Evolutionary conservation across 495 filamentous ascomycete genomes (phyloP), one percentile per base, ranked within the genome.

Genomic region (Diplogelasinospora grovesii): DNA sequence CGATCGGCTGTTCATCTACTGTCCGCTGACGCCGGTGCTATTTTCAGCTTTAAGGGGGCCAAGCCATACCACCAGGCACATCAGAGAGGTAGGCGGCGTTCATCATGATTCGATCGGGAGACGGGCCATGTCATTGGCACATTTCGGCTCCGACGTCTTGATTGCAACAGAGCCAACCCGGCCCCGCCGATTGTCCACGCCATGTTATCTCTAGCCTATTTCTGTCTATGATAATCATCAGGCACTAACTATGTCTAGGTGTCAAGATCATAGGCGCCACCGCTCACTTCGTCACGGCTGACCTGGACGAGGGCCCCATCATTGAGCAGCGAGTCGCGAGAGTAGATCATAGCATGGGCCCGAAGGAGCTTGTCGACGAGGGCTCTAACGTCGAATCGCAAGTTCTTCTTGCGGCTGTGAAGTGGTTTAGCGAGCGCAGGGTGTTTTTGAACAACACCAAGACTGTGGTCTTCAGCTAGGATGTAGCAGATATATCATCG

Each of bases 11-110:
- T n/a, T n/a, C n/a, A n/a, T n/a, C n/a, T n/a, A n/a, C n/a, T n/a
- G n/a, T n/a, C n/a, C n/a, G n/a, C n/a, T n/a, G n/a, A n/a, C n/a
- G n/a, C n/a, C n/a, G n/a, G n/a, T n/a, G n/a, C n/a, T n/a, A n/a
- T n/a, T n/a, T n/a, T n/a, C n/a, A n/a, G n/a, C 22, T 87, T 87
- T 70, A 87, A 85, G 69, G 83, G 83, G 20, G 83, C 83, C 43
- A 84, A 83, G 68, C 83, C 83, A 16, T 87, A 87, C 65, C 83
- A 87, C 64, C 82, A 85, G 67, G 83, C 83, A 15, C 83, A 78
- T 56, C 82, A 85, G n/a, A n/a, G n/a, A n/a, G n/a, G n/a, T n/a
- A n/a, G n/a, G n/a, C n/a, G n/a, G n/a, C n/a, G n/a, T n/a, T n/a
- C n/a, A n/a, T n/a, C n/a, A n/a, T n/a, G n/a, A n/a, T n/a, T n/a